A percentile compares a stretch with the other conserved stretches of the same genome.
Evolutionary conservation across 2,329 filamentous ascomycete genomes (phyloP).

Genomic region (Neopestalotiopsis clavispora): DNA sequence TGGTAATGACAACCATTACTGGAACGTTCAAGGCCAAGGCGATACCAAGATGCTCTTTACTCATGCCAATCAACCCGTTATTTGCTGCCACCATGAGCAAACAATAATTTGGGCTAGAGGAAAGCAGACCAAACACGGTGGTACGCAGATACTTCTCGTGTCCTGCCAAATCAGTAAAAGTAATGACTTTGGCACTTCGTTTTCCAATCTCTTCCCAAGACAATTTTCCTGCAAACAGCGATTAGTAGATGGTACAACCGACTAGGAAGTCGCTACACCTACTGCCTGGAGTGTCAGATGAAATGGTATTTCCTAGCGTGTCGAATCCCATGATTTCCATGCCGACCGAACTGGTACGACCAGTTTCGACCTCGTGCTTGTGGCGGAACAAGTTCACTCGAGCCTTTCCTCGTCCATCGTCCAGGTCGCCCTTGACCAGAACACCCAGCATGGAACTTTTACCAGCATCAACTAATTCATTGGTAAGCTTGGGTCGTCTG

Average conservation of each 20-base stretch:
- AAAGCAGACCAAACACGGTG: constrained; percentile 93
- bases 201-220: constrained; percentile 98
- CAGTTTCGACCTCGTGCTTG: constrained; percentile 97
- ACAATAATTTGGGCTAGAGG: constrained; percentile 96
- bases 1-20: constrained; percentile 97
- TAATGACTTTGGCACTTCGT: constrained; percentile 93
- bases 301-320: constrained; percentile 80
- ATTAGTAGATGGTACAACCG: background rate
- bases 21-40: constrained; percentile 94
- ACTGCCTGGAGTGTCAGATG: constrained; percentile 81
- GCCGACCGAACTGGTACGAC: constrained; percentile 92
- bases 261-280: constrained; percentile 45
- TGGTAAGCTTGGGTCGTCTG: background rate
- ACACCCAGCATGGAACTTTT: constrained; percentile 97
- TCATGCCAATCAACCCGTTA: constrained; percentile 97
- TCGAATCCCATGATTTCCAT: constrained; percentile 99
- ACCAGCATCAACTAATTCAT: constrained; percentile 77
- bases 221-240: constrained; percentile 55
- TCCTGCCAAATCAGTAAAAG: constrained; percentile 92
- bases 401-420: constrained; percentile 92
- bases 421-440: constrained; percentile 90
- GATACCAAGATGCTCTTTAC: constrained; percentile 95
- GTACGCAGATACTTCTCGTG: constrained; percentile 95
- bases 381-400: constrained; percentile 96
- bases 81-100: constrained; percentile 98